Evolutionary conservation across 352 stramenopile species (phyloP).

Genomic region (Globisporangium apiculatum): DNA sequence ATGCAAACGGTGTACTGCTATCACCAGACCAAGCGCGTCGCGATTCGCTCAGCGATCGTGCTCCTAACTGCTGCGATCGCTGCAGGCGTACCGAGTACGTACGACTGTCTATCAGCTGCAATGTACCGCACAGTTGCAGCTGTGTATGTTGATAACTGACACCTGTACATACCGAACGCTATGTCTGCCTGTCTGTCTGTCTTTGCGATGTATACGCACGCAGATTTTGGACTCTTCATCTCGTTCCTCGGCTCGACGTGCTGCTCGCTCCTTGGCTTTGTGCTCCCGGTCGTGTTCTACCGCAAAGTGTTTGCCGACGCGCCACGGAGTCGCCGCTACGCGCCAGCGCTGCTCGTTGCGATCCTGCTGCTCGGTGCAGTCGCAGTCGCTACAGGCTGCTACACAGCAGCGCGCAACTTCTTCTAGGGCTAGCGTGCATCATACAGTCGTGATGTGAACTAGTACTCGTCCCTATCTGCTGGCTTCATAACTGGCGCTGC

Average conservation of each 20-base stretch:
- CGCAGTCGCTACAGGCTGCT: conserved; percentile 16
- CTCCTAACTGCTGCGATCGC: conserved; percentile 18
- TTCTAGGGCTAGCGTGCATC: conserved; percentile 5
- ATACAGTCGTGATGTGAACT: too few species aligned
- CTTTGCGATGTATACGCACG: too few species aligned
- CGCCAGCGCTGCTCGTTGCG: conserved; percentile 5
- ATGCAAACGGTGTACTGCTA: neutral
- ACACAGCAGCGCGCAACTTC: conserved; percentile 14
- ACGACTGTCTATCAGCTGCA: too few species aligned
- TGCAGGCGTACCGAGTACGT: conserved; percentile 19
- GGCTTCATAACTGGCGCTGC: neutral
- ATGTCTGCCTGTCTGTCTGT: too few species aligned
- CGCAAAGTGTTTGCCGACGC: conserved; percentile 7
- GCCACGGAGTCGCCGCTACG: neutral
- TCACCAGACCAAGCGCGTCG: conserved; percentile 7
- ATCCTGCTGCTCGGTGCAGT: conserved; percentile 17
- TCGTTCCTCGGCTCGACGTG: conserved; percentile 70
- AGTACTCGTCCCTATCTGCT: neutral
- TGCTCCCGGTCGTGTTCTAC: conserved; percentile 70
- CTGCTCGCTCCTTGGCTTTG: conserved; percentile 67
- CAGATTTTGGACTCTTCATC: conserved; percentile 77
- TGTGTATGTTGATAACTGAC: too few species aligned
- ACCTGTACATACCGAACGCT: too few species aligned
- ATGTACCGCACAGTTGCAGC: too few species aligned
- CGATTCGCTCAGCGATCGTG: conserved; percentile 39